Conservation (phyloP, 257 asterid species). For the Thymus quinquecostatus region DNA sequence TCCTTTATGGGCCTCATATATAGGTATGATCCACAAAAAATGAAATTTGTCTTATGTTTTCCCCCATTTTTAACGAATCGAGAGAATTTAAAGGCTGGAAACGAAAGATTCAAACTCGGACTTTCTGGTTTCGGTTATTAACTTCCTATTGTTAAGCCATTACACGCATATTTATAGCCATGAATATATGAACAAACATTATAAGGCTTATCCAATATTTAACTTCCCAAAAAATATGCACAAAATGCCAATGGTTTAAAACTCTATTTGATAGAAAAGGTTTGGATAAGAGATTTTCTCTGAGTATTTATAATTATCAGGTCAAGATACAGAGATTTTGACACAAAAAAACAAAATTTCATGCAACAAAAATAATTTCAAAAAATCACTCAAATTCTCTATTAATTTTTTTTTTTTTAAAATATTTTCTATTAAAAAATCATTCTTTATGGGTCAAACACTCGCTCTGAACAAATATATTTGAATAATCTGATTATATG, state of each 20-base stretch:
- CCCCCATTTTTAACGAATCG: too few relatives aligned
- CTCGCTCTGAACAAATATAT: too few relatives aligned
- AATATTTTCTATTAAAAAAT: not conserved
- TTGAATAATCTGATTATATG: too few relatives aligned
- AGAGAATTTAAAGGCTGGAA: too few relatives aligned
- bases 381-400: not conserved
- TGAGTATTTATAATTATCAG: not conserved
- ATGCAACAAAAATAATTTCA: not conserved
- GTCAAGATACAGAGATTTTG: not conserved
- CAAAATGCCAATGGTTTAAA: not conserved
- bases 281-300: not conserved
- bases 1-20: not conserved
- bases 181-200: not conserved
- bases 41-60: not conserved
- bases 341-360: not conserved
- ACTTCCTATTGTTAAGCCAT: too few relatives aligned
- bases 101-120: too few relatives aligned
- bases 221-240: not conserved
- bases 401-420: not conserved
- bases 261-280: not conserved
- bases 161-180: not conserved
- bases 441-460: too few relatives aligned
- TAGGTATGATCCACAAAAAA: not conserved
- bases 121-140: too few relatives aligned
- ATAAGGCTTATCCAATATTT: not conserved